Evolutionary conservation across 2,329 filamentous ascomycete genomes (phyloP).

Genomic region (Leptographium lundbergii): DNA sequence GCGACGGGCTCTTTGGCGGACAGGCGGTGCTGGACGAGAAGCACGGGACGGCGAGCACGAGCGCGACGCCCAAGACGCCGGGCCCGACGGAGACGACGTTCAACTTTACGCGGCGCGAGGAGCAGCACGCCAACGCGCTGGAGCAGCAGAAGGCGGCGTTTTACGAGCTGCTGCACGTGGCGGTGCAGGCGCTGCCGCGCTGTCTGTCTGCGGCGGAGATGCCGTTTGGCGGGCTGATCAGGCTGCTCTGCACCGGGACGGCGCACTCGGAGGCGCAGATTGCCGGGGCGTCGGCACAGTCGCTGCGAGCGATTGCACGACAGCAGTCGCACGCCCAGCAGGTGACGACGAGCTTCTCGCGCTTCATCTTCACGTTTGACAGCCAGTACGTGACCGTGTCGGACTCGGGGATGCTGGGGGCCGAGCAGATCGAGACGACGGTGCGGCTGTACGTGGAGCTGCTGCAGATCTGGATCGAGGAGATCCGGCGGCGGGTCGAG

Average conservation of each 20-base stretch:
- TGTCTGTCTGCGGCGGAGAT: constrained; percentile 82
- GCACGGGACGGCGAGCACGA: constrained; percentile 47
- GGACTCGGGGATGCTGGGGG: constrained; percentile 89
- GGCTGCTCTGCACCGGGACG: constrained; percentile 88
- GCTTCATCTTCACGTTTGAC: constrained; percentile 98
- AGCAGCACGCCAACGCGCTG: constrained; percentile 51
- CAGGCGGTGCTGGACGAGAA: constrained; percentile 94
- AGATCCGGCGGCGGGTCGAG: constrained; percentile 53
- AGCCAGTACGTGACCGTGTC: constrained; percentile 96
- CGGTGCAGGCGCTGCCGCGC: constrained; percentile 88
- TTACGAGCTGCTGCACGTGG: constrained; percentile 89
- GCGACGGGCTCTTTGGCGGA: constrained; percentile 92
- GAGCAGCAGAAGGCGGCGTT: constrained; percentile 90
- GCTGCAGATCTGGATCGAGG: constrained; percentile 93
- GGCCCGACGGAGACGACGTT: constrained; percentile 80
- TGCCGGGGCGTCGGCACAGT: constrained; percentile 81
- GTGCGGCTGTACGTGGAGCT: constrained; percentile 86
- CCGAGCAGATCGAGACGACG: constrained; percentile 89
- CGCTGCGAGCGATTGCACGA: constrained; percentile 85
- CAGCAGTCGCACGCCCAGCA: constrained; percentile 91
- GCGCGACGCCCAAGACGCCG: constrained; percentile 81
- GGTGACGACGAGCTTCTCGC: constrained; percentile 90
- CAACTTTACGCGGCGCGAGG: constrained; percentile 76
- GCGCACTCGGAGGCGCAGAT: constrained; percentile 91
- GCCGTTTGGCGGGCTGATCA: constrained; percentile 86